Evolutionary conservation across 208 protist species (phyloP).

Genomic region (Leishmania tropica): DNA sequence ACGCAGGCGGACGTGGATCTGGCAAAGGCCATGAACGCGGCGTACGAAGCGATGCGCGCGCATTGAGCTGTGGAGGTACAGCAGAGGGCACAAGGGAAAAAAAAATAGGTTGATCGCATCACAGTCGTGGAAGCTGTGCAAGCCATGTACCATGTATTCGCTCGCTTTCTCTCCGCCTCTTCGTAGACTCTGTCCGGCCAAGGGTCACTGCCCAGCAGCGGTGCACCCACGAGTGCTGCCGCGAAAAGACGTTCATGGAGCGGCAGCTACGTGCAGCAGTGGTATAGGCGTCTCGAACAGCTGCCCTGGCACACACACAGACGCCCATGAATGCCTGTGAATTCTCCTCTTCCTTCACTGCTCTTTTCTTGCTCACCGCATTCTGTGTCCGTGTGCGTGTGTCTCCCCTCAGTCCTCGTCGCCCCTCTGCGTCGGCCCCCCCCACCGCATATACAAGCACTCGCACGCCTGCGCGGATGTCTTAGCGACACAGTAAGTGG

Average conservation of each 20-base stretch:
- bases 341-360: background rate
- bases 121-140: background rate
- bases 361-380: background rate
- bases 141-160: background rate
- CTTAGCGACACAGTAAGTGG: background rate
- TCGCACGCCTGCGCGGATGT: background rate
- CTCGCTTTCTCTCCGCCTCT: background rate
- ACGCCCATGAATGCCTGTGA: background rate
- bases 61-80: background rate
- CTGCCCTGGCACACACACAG: background rate
- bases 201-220: background rate
- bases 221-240: background rate
- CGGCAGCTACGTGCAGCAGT: background rate
- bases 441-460: background rate
- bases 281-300: background rate
- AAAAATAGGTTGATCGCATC: background rate
- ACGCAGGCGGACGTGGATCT: constrained; percentile 84
- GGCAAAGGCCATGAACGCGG: constrained; percentile 61
- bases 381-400: background rate
- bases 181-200: background rate
- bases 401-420: background rate
- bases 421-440: background rate
- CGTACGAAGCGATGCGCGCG: constrained; percentile 28
- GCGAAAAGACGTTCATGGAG: background rate
- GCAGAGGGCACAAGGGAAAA: background rate